Percentiles rank a stretch among this genome's conserved stretches.
These are phyloP conservation scores for Amylocystis lapponica DNA, from an alignment of 768 basidiomycete genomes.

Conservation along the genomic window DNA sequence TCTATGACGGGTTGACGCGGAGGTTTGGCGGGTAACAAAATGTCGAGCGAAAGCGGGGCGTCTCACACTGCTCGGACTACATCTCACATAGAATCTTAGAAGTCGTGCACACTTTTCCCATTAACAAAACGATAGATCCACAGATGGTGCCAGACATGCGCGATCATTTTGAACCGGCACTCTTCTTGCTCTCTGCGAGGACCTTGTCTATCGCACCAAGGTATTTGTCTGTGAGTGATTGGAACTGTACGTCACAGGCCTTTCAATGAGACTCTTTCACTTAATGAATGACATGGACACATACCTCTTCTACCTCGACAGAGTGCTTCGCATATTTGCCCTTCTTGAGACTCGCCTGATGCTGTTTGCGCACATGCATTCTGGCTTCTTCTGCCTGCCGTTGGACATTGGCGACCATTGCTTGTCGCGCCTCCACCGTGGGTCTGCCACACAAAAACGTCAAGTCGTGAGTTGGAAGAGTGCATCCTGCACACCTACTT, in stretches of 20 bases:
- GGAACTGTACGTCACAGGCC: constrained; percentile 45
- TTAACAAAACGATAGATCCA: not conserved
- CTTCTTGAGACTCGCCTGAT: constrained; percentile 59
- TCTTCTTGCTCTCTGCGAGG: constrained; percentile 57
- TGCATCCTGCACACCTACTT: constrained; percentile 43
- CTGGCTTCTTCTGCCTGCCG: constrained; percentile 73
- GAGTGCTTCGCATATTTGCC: constrained; percentile 67
- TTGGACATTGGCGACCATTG: constrained; percentile 47
- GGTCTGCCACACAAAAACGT: constrained; percentile 40
- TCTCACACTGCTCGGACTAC: not conserved
- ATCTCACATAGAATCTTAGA: not conserved
- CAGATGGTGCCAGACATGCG: not conserved
- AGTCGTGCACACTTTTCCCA: not conserved
- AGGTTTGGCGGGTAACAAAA: constrained; percentile 37
- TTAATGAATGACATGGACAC: constrained; percentile 13
- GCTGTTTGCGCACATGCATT: constrained; percentile 68
- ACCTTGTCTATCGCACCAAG: constrained; percentile 63
- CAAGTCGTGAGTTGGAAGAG: constrained; percentile 1
- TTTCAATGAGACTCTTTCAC: not conserved
- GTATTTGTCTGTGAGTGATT: constrained; percentile 60
- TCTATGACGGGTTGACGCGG: constrained; percentile 74
- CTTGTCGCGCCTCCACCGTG: constrained; percentile 65
- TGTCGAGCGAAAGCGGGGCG: not conserved
- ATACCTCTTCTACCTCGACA: constrained; percentile 63
- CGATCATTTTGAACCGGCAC: constrained; percentile 27